Evolutionary conservation across 2,329 filamentous ascomycete species (phyloP), one percentile per base, ranked within the genome.

Genomic region (Rhytidhysteron rufulum): DNA sequence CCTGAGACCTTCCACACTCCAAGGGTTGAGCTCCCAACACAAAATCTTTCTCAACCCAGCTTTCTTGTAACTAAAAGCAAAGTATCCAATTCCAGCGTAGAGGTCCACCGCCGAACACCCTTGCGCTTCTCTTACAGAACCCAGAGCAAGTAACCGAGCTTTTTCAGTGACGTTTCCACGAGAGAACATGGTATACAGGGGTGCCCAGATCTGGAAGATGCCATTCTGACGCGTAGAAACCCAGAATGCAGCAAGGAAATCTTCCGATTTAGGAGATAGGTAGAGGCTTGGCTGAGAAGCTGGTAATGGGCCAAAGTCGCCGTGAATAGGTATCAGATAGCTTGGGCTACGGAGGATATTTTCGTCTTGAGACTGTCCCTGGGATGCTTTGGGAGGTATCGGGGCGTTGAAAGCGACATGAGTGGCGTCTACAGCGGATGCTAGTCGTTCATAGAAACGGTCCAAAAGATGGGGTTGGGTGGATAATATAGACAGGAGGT

Each of bases 21-120:
- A 75, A 1, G 63, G 54, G 56, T 95, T 96, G 33, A 96, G 71
- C 65, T 97, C 91, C 86, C 88, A 97, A 52, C 88, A 87, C 31
- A 93, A 70, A 1, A 96, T 84, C 35, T 77, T 70, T 7, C 54
- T 69, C 54, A 90, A 69, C 0, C 88, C 88, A 15, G 84, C 77
- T 43, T 71, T 74, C 5, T 83, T 77, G 65, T 95, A 96, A 22
- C 81, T 86, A 57, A 96, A 95, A 3, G 85, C 80, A 66, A 97
- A 96, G 66, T 96, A 96, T 4, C 91, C 91, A 49, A 96, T 95
- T 0, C 91, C 91, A 0, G 86, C 88, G 68, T 95, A 96, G 44
- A 97, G 69, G 63, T 97, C 91, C 1, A 94, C 78, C 2, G 66
- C 69, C 44, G 53, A 21, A 37, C 50, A 51, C 3, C 39, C 40